Conservation (phyloP, 768 basidiomycete species). For the Mycena capillaripes region DNA sequence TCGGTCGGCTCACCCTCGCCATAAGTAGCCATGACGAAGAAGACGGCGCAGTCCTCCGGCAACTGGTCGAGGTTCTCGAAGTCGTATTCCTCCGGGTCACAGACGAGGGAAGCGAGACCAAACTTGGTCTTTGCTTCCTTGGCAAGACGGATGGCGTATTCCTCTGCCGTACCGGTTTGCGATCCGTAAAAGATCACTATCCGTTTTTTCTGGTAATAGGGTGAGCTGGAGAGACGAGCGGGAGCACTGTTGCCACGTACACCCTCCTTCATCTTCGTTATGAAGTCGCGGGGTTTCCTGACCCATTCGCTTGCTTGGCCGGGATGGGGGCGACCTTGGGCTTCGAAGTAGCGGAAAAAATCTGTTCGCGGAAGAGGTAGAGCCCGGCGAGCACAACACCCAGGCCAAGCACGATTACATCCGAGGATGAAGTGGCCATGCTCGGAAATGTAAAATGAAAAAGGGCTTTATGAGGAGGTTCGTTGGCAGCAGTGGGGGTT, state of each 20-base stretch:
- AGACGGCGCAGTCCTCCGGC: constrained; percentile 87
- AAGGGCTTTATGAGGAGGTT: constrained; percentile 12
- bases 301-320: constrained; percentile 70
- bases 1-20: constrained; percentile 99
- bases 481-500: not conserved
- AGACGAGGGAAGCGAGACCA: constrained; percentile 94
- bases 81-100: constrained; percentile 99
- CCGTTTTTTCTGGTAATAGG: constrained; percentile 87
- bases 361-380: constrained; percentile 88
- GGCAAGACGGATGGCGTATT: constrained; percentile 96
- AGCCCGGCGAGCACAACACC: constrained; percentile 82
- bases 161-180: constrained; percentile 98
- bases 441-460: constrained; percentile 66
- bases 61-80: constrained; percentile 95
- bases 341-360: constrained; percentile 74
- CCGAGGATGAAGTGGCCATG: constrained; percentile 76
- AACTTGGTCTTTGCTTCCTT: constrained; percentile 98
- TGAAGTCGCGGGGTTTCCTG: constrained; percentile 92
- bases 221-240: constrained; percentile 19
- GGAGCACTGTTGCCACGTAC: constrained; percentile 63
- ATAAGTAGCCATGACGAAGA: constrained; percentile 98
- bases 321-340: constrained; percentile 67
- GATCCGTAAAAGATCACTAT: constrained; percentile 98
- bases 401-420: constrained; percentile 78
- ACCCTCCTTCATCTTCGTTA: constrained; percentile 93